Evolutionary conservation across 179 eudicot species (phyloP), one percentile per base, ranked within the genome.

Genomic region (Beta lomatogona): DNA sequence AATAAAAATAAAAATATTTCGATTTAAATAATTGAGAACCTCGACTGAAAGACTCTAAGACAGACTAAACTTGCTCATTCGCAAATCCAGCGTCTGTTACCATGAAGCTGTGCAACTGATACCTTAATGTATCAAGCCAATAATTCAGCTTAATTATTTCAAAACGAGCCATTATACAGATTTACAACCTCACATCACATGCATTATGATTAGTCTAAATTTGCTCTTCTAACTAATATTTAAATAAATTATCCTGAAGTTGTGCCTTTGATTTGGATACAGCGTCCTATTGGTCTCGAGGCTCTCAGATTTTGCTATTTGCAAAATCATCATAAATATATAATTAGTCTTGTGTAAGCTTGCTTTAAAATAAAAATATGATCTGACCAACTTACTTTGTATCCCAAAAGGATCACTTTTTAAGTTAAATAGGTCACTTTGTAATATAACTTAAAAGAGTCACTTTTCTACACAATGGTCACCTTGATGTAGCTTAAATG

Each of bases 61-160:
- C 81, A 79, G 53, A 58, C 15, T 57, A 69, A 79, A 54, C 58
- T 48, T 69, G 66, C 4, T 54, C 67, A 80, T 63, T 63, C 10
- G 19, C 58, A 67, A 65, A 66, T 54, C 69, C 69, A 54, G 44
- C 15, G 21, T 76, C 70, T 76, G 70, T 81, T 74, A 54, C 72
- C 65, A 31, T 18, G 53, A 80, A 61, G 13, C 21, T 50, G 59
- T 76, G 36, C n/a, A 63, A 41, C 68, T 70, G 21, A 54, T 44
- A 21, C 57, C 19, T 31, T 21, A 69, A 79, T 48, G 11, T 48
- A 48, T 21, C 22, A 44, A 59, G 31, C 31, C 31, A 58, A 52
- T 76, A 59, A 76, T 75, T 54, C 44, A 57, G 11, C 10, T 55
- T 25, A 65, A 71, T 80, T 21, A 65, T 54, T 41, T 74, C 16